Evolutionary conservation across 169 alveolate species (phyloP), one percentile per base, ranked within the genome.

Genomic region (Plasmodium inui): DNA sequence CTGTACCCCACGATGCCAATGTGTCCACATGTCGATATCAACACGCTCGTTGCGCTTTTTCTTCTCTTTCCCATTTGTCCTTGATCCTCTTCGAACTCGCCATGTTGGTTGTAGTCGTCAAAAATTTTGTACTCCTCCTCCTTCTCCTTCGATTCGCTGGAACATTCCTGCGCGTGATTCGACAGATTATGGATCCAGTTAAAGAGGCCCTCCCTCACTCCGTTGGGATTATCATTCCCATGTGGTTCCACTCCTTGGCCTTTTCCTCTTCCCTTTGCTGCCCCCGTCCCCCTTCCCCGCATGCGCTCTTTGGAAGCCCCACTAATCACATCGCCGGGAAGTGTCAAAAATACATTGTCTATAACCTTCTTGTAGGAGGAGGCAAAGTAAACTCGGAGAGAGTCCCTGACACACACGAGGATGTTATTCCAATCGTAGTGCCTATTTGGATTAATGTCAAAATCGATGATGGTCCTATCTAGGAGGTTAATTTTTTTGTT

Each of bases 21-120:
- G 95, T 98, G 98, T 0, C 99, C 99, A 89, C 99, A 98, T 19
- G 96, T 96, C 30, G 99, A 96, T 53, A 98, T 97, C 46, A 97
- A 96, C 8, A 97, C 96, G 37, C 99, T 96, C 57, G 97, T 97
- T 67, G 98, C 98, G 17, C 84, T 32, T 88, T 76, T 88, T 44
- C 92, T 76, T 30, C 90, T 67, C 61, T 74, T 82, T 3, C 74
- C 84, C 8, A 80, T 92, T 61, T 61, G 2, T n/a, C 12, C 34
- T 26, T 61, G 10, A 22, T 61, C 74, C 6, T 61, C 32, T 61
- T n/a, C 74, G 0, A 26, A 19, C 30, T 37, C 76, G 67, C 79
- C 90, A n/a, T 81, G 70, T 6, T 80, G 12, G 34, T 88, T 71
- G 61, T 95, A 95, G 12, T 98, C 98, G 46, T 98, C 96, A 97